Evolutionary conservation across 1,284 basidiomycete species (phyloP).

Genomic region (Cutaneotrichosporon cutaneum): DNA sequence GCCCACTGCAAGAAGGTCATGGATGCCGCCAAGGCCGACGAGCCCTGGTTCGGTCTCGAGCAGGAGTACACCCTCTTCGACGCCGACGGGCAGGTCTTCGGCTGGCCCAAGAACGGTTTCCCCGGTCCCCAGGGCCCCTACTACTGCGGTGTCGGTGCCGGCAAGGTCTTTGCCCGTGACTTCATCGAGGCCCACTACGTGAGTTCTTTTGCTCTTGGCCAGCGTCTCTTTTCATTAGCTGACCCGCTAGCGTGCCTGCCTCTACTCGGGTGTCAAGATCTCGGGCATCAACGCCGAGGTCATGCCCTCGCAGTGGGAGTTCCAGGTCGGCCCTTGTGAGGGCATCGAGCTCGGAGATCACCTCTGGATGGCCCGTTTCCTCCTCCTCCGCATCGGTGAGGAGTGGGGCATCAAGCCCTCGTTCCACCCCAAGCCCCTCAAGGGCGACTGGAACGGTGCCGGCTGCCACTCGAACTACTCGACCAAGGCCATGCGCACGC

Average conservation of each 20-base stretch:
- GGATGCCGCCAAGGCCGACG: constrained; percentile 74
- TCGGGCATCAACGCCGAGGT: constrained; percentile 99
- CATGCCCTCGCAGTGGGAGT: constrained; percentile 99
- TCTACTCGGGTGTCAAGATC: constrained; percentile 96
- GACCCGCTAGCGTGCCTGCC: constrained; percentile 60
- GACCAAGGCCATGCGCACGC: constrained; percentile 86
- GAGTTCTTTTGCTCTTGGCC: constrained; percentile 32
- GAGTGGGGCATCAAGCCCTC: constrained; percentile 93
- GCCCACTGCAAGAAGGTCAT: constrained; percentile 88
- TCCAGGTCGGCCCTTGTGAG: constrained; percentile 97
- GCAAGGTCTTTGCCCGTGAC: constrained; percentile 97
- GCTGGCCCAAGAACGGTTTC: constrained; percentile 99
- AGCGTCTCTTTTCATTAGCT: not conserved
- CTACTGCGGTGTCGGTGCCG: constrained; percentile 97
- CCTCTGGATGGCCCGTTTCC: constrained; percentile 94
- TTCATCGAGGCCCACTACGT: constrained; percentile 96
- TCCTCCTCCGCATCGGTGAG: constrained; percentile 89
- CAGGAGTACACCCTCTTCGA: constrained; percentile 99
- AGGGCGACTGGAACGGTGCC: constrained; percentile 99
- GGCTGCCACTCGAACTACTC: constrained; percentile 95
- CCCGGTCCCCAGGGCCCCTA: constrained; percentile 99
- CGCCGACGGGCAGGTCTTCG: constrained; percentile 83
- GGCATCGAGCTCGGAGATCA: constrained; percentile 99
- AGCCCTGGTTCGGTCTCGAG: constrained; percentile 98
- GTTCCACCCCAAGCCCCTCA: constrained; percentile 98